Evolutionary conservation across 176 grass and related monocot genomes (phyloP).

Genomic region (Avena atlantica): DNA sequence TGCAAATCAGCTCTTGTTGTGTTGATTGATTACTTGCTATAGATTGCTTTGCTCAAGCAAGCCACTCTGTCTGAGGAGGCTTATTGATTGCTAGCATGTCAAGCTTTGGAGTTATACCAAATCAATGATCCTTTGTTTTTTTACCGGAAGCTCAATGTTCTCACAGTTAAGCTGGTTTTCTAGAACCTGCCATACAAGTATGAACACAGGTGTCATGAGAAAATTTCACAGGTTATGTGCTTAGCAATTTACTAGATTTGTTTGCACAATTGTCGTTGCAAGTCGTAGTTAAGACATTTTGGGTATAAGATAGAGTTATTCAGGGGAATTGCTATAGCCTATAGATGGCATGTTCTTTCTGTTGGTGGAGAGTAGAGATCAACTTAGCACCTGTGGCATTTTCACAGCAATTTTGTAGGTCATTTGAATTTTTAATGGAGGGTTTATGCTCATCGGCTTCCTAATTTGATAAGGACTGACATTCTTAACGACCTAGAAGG

Average conservation of each 20-base stretch:
- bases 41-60: background rate
- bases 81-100: constrained; percentile 24
- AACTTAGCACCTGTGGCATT: background rate
- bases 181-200: background rate
- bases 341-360: background rate
- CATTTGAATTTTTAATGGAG: background rate
- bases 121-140: background rate
- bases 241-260: constrained; percentile 2
- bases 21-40: constrained; percentile 19
- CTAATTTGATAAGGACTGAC: background rate
- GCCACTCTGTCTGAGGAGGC: background rate
- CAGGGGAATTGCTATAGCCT: background rate
- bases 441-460: background rate
- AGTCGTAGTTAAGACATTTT: background rate
- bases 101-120: background rate
- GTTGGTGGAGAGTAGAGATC: background rate
- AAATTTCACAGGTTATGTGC: background rate
- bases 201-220: background rate
- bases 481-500: background rate
- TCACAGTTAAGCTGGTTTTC: constrained; percentile 5
- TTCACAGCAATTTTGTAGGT: background rate
- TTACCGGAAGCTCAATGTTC: background rate
- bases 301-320: background rate
- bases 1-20: background rate
- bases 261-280: background rate